These are phyloP conservation scores for Mucuna pruriens DNA, from an alignment of 306 rosid genomes.

Conservation along the genomic window DNA sequence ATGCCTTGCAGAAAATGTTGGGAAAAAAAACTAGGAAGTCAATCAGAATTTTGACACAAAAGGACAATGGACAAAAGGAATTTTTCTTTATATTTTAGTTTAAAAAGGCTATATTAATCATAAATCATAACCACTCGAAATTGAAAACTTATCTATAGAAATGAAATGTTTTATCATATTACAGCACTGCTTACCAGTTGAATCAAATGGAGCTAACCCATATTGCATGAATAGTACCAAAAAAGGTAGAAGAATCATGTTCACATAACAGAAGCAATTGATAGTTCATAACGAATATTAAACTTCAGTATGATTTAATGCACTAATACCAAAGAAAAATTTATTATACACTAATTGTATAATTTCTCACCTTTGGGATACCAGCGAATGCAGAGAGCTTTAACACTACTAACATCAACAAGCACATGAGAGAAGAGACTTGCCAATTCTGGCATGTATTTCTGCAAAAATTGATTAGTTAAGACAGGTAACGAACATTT, in stretches of 20 bases:
- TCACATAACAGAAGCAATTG: not conserved
- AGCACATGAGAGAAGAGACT: slow-evolving; percentile 89
- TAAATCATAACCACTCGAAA: not conserved
- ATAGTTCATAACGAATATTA: not conserved
- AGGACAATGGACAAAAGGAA: not conserved
- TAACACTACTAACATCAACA: slow-evolving; percentile 95
- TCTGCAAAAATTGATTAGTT: slow-evolving; percentile 56
- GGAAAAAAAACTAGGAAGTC: not conserved
- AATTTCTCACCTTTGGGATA: slow-evolving; percentile 75
- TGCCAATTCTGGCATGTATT: slow-evolving; percentile 96
- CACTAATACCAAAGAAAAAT: not conserved
- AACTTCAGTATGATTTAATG: slow-evolving; percentile 13
- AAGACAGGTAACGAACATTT: slow-evolving; percentile 21
- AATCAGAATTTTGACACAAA: not conserved
- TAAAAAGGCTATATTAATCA: not conserved
- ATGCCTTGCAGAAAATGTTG: not conserved
- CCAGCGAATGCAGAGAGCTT: slow-evolving; percentile 89
- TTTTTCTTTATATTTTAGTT: not conserved
- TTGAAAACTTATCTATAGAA: not conserved
- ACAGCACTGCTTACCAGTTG: not conserved
- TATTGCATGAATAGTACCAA: not conserved
- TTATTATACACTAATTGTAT: not conserved
- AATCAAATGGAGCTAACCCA: not conserved
- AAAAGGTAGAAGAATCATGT: not conserved
- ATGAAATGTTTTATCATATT: not conserved